Percentiles rank a stretch among this genome's conserved stretches.
phyloP scores from a whole-genome alignment of 345 rosid species.

The Linum tenue region DNA sequence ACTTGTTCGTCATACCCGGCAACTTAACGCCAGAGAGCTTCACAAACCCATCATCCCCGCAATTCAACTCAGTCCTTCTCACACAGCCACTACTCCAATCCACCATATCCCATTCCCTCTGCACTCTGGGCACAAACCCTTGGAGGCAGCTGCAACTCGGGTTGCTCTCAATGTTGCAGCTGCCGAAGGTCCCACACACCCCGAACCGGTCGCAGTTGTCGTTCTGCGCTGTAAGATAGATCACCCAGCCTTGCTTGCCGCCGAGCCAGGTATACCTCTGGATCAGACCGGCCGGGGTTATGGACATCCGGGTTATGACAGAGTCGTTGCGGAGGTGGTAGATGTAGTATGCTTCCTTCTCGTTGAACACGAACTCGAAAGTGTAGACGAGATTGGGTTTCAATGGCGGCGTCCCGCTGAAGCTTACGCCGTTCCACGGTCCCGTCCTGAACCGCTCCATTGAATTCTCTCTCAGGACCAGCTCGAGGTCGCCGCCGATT shows the following conservation, averaged over 20 bases:
- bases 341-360: slow-evolving; percentile 5
- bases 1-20: neutral
- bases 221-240: neutral
- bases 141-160: neutral
- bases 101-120: neutral
- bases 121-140: neutral
- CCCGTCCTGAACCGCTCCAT: slow-evolving; percentile 1
- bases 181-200: neutral
- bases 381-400: slow-evolving; percentile 2
- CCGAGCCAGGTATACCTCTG: neutral
- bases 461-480: neutral
- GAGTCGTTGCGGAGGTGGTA: slow-evolving; percentile 5
- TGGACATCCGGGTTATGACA: neutral
- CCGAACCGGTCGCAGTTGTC: neutral
- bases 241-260: neutral
- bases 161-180: neutral
- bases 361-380: slow-evolving; percentile 2
- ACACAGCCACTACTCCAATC: neutral
- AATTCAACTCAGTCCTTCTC: neutral
- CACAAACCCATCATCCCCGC: neutral
- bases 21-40: neutral
- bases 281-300: neutral
- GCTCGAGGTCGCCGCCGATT: slow-evolving; percentile 7
- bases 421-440: slow-evolving; percentile 10
- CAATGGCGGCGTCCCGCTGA: slow-evolving; percentile 8